Evolutionary conservation across 106 monocot genomes (phyloP).

Genomic region (Dendrobium officinale): DNA sequence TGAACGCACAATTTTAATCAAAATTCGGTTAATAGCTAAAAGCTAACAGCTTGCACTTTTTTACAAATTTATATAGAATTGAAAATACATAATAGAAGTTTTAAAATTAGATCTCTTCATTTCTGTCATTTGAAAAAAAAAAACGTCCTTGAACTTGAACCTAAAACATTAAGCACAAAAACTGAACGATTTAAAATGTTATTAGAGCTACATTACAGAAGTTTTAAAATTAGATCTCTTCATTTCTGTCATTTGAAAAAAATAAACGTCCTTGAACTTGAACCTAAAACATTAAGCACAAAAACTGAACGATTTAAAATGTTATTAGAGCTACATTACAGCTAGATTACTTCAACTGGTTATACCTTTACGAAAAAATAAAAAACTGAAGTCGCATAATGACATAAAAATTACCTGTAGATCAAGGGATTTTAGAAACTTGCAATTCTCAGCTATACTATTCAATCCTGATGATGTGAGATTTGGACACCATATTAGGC

Average conservation of each 20-base stretch:
- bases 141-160: background rate
- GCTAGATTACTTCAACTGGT: background rate
- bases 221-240: background rate
- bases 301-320: background rate
- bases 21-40: background rate
- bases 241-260: background rate
- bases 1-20: background rate
- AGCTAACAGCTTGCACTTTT: background rate
- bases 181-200: background rate
- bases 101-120: background rate
- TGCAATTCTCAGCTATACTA: constrained; percentile 75
- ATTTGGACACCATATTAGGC: constrained; percentile 80
- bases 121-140: background rate
- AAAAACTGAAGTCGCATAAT: background rate
- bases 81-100: background rate
- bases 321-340: background rate
- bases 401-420: constrained; percentile 43
- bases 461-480: constrained; percentile 58
- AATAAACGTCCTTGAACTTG: background rate
- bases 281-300: background rate
- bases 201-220: background rate
- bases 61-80: background rate
- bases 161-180: background rate
- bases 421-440: constrained; percentile 56
- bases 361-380: background rate